These are phyloP conservation scores for Wickerhamomyces strasburgensis DNA, from an alignment of 805 yeast species.

Conservation along the genomic window DNA sequence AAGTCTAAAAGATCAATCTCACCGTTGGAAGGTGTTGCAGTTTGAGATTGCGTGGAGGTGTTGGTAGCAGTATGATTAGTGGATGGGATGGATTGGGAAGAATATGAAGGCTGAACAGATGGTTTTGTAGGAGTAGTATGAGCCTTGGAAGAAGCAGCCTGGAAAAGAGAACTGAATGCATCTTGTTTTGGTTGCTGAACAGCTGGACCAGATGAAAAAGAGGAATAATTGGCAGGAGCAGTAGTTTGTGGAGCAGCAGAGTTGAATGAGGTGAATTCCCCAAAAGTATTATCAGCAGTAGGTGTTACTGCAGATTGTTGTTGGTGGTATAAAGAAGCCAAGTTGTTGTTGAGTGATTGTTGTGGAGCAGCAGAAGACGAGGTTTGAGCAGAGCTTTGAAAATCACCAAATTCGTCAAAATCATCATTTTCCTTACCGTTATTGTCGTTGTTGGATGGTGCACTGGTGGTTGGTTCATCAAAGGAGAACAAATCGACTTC, in stretches of 20 bases:
- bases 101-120: constrained; percentile 1
- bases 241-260: constrained; percentile 10
- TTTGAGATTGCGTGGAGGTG: not conserved
- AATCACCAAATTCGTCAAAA: constrained; percentile 75
- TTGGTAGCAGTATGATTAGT: constrained; percentile 3
- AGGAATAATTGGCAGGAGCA: constrained; percentile 3
- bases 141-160: constrained; percentile 50
- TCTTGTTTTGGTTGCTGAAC: constrained; percentile 44
- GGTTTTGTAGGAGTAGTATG: constrained; percentile 12
- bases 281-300: constrained; percentile 18
- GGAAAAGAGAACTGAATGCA: constrained; percentile 68
- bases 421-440: constrained; percentile 32
- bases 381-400: constrained; percentile 53
- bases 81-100: constrained; percentile 4
- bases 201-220: constrained; percentile 32
- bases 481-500: constrained; percentile 53
- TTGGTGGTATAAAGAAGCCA: constrained; percentile 29
- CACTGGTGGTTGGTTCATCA: constrained; percentile 26
- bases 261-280: constrained; percentile 23
- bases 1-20: constrained; percentile 15
- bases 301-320: constrained; percentile 19
- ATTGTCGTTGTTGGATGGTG: constrained; percentile 8
- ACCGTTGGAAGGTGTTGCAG: constrained; percentile 6
- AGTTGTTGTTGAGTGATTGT: constrained; percentile 18
- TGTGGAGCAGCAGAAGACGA: constrained; percentile 18